These are phyloP conservation scores for Cercospora citrullina DNA, from an alignment of 2,329 filamentous ascomycete genomes.

Conservation along the genomic window DNA sequence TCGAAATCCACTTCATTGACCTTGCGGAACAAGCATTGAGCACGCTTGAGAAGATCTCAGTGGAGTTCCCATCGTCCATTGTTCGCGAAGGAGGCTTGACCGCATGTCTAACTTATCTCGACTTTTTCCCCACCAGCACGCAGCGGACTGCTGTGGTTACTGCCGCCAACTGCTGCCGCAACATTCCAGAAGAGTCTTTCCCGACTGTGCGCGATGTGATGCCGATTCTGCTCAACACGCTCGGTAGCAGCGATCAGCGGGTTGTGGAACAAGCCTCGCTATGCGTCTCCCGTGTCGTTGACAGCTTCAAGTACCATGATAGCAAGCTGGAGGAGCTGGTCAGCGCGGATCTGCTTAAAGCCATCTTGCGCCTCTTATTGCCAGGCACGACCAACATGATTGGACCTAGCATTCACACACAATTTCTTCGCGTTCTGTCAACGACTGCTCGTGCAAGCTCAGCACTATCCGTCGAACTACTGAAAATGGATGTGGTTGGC, in stretches of 20 bases:
- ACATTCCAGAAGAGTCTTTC: conserved; percentile 93
- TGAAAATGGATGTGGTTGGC: conserved; percentile 96
- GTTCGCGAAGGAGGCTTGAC: conserved; percentile 93
- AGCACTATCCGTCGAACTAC: conserved; percentile 78
- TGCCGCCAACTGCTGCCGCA: conserved; percentile 96
- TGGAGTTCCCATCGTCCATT: conserved; percentile 92
- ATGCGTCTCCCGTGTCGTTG: conserved; percentile 92
- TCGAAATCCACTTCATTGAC: conserved; percentile 97
- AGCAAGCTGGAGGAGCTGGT: conserved; percentile 90
- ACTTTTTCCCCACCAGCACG: conserved; percentile 97
- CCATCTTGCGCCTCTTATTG: conserved; percentile 80
- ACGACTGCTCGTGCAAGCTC: conserved; percentile 90
- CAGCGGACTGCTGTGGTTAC: conserved; percentile 96
- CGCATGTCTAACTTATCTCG: conserved; percentile 91
- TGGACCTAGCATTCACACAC: conserved; percentile 89
- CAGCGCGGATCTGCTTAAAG: conserved; percentile 79
- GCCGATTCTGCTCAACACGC: conserved; percentile 87
- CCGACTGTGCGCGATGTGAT: conserved; percentile 90
- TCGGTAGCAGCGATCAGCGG: conserved; percentile 89
- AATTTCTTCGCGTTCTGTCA: conserved; percentile 87
- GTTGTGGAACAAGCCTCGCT: conserved; percentile 96
- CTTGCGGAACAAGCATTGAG: conserved; percentile 94
- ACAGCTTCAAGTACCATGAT: conserved; percentile 90
- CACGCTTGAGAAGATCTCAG: conserved; percentile 94
- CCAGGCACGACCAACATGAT: conserved; percentile 96